A percentile compares a stretch with the other conserved stretches of the same genome.
Evolutionary conservation across 1,284 basidiomycete genomes (phyloP).

Genomic region (Marasmius tenuissimus): DNA sequence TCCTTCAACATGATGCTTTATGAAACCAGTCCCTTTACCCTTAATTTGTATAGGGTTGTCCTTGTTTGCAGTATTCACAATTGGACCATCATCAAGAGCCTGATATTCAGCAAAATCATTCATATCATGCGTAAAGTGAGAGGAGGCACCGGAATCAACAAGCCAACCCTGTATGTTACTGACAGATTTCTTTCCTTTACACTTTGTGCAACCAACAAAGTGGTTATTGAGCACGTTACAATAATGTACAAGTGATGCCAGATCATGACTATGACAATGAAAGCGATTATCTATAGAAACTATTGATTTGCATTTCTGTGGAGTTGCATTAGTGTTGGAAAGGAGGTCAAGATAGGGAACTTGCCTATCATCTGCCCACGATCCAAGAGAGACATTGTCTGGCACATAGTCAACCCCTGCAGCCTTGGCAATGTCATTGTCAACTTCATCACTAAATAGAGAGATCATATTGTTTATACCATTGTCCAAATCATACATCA

Average conservation of each 20-base stretch:
- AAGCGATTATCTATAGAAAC: no score
- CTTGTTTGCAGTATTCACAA: background rate
- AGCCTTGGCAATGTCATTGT: no score
- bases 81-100: background rate
- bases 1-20: background rate
- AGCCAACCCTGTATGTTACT: background rate
- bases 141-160: slow-evolving; percentile 3
- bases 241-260: background rate
- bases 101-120: slow-evolving; percentile 4
- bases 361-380: no score
- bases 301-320: no score
- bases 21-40: slow-evolving; percentile 1
- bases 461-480: no score
- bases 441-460: no score
- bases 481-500: no score
- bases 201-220: background rate
- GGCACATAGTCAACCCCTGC: no score
- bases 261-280: background rate
- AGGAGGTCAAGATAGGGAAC: no score
- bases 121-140: background rate
- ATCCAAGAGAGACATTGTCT: no score
- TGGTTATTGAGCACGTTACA: background rate
- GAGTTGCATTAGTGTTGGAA: no score
- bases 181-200: background rate
- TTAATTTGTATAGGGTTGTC: background rate